Evolutionary conservation across 371 early-diverging fungal genomes (phyloP).

Genomic region (Entomophthora muscae): DNA sequence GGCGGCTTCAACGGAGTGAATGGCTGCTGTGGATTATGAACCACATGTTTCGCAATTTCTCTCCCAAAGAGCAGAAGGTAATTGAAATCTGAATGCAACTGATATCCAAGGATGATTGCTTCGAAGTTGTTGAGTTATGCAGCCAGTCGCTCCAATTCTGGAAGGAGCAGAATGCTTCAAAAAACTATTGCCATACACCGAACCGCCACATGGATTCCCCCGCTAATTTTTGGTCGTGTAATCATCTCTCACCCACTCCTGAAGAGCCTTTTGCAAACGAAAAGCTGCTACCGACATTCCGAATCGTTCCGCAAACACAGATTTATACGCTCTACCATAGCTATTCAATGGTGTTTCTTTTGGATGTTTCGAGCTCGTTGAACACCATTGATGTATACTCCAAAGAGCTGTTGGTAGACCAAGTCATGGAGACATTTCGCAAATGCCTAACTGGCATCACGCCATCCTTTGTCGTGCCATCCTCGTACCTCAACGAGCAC

Average conservation of each 20-base stretch:
- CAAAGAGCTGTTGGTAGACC: not conserved
- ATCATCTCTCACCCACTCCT: not conserved
- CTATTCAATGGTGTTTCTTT: constrained; percentile 6
- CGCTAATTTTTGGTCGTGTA: not conserved
- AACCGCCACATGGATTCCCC: not conserved
- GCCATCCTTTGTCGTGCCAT: not conserved
- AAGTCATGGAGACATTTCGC: not conserved
- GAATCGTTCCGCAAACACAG: constrained; percentile 7
- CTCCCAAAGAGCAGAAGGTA: not conserved
- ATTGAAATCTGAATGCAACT: not conserved
- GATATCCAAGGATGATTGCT: not conserved
- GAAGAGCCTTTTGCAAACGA: not conserved
- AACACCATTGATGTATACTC: not conserved
- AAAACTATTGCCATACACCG: not conserved
- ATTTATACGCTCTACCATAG: constrained; percentile 7
- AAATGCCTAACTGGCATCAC: not conserved
- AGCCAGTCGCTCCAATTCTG: not conserved
- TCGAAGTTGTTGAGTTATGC: not conserved
- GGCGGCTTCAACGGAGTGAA: constrained; percentile 1
- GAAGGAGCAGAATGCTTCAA: not conserved
- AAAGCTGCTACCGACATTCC: not conserved
- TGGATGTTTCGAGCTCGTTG: constrained; percentile 6
- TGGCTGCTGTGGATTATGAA: constrained; percentile 9
- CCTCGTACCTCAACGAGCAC: not conserved
- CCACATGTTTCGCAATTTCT: constrained; percentile 6